A percentile compares a stretch with the other conserved stretches of the same genome.
These are phyloP conservation scores for Aaosphaeria arxii DNA, from an alignment of 2,329 filamentous ascomycete genomes.

Conservation along the genomic window DNA sequence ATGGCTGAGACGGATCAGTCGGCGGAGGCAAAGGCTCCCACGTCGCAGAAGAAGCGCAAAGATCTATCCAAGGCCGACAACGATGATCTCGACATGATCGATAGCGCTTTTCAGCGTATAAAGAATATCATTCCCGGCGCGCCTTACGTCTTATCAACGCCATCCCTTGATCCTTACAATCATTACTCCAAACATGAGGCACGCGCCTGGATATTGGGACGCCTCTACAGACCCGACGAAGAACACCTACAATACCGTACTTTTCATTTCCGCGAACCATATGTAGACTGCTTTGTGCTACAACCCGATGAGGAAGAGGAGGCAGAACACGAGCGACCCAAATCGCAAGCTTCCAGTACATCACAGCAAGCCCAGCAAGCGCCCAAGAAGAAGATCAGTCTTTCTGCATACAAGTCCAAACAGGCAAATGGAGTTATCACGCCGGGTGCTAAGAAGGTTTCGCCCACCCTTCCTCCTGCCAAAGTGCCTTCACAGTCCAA, in stretches of 20 bases:
- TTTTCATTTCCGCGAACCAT: constrained; percentile 57
- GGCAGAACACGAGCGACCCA: constrained; percentile 40
- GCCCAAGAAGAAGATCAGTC: constrained; percentile 60
- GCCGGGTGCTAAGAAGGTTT: constrained; percentile 28
- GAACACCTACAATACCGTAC: constrained; percentile 62
- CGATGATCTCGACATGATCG: constrained; percentile 39
- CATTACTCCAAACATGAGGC: constrained; percentile 42
- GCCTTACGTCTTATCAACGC: constrained; percentile 49
- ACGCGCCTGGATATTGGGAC: constrained; percentile 44
- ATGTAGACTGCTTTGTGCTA: constrained; percentile 46
- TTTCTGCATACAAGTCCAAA: constrained; percentile 61
- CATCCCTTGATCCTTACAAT: constrained; percentile 43
- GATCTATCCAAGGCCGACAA: constrained; percentile 25
- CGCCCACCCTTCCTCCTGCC: constrained; percentile 20
- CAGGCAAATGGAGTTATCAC: constrained; percentile 36
- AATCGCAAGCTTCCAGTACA: constrained; percentile 32
- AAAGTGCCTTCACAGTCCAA: constrained; percentile 22
- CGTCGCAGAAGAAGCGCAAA: constrained; percentile 26
- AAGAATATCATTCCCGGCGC: constrained; percentile 38
- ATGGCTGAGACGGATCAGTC: constrained; percentile 4
- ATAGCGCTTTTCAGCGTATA: constrained; percentile 43
- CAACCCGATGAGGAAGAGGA: constrained; percentile 55
- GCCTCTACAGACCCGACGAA: constrained; percentile 55
- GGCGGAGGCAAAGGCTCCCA: constrained; percentile 8
- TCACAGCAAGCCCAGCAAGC: constrained; percentile 37